Conservation (phyloP, 352 stramenopile genomes). For the Phytophthora syringae region DNA sequence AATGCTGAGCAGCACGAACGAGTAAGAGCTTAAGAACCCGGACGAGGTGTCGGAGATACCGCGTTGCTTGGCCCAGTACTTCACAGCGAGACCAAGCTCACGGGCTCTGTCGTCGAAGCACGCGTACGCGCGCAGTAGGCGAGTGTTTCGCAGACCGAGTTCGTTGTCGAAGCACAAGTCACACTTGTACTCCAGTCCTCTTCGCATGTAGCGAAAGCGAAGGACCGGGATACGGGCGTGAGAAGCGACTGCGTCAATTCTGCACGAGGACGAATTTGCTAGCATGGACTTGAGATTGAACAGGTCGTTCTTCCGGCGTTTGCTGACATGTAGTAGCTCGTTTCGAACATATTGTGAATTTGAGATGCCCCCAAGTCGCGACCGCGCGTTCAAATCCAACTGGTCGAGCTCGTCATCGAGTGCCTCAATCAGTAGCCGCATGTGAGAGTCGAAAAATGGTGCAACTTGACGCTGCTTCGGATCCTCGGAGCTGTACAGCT, state of each 20-base stretch:
- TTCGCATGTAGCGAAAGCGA: conserved; percentile 53
- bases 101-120: conserved; percentile 70
- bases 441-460: conserved; percentile 36
- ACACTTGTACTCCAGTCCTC: conserved; percentile 48
- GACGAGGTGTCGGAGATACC: conserved; percentile 94
- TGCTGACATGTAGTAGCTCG: conserved; percentile 33
- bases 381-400: not conserved
- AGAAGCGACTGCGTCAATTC: conserved; percentile 53
- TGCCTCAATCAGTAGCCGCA: conserved; percentile 22
- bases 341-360: conserved; percentile 11
- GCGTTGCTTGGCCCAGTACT: conserved; percentile 96
- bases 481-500: conserved; percentile 1
- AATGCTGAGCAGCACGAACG: conserved; percentile 97
- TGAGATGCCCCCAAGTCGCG: not conserved
- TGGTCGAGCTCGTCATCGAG: conserved; percentile 16
- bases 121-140: conserved; percentile 74
- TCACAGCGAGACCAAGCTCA: conserved; percentile 94
- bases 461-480: conserved; percentile 28
- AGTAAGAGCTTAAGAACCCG: conserved; percentile 98
- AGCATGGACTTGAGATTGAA: conserved; percentile 45
- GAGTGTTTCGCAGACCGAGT: conserved; percentile 75
- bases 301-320: conserved; percentile 45
- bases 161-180: conserved; percentile 82
- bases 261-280: conserved; percentile 34
- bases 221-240: conserved; percentile 76